Conservation (phyloP, 2,329 filamentous ascomycete species). For the Ceratocystis albifundus region DNA sequence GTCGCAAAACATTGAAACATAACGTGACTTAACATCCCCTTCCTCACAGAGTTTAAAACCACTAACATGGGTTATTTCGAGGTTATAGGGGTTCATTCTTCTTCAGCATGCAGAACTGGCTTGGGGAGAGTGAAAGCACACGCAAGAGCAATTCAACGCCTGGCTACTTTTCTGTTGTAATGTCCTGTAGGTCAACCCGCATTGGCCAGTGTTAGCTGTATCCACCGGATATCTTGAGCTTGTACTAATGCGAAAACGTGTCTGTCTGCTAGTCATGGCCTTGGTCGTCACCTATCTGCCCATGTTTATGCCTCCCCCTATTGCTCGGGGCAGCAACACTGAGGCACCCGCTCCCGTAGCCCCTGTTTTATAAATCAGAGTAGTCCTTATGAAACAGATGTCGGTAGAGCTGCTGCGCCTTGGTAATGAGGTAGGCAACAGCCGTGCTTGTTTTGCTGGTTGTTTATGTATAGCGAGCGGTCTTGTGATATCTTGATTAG, state of each 20-base stretch:
- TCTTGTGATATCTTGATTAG: constrained; percentile 6
- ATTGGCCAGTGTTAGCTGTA: neutral
- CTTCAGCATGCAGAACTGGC: constrained; percentile 64
- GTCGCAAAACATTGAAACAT: neutral
- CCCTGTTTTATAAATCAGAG: constrained; percentile 9
- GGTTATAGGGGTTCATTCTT: constrained; percentile 54
- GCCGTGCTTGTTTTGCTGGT: constrained; percentile 5
- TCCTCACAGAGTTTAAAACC: constrained; percentile 16
- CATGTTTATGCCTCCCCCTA: constrained; percentile 35
- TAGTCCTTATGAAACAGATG: neutral
- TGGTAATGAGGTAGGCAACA: neutral
- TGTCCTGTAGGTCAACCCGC: constrained; percentile 51
- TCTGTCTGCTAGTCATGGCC: constrained; percentile 42
- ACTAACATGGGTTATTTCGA: neutral
- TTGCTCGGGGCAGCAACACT: constrained; percentile 9
- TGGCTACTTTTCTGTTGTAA: constrained; percentile 58
- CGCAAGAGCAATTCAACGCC: constrained; percentile 57
- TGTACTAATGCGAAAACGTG: neutral
- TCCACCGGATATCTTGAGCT: neutral
- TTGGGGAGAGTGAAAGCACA: constrained; percentile 59
- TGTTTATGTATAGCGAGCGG: constrained; percentile 4
- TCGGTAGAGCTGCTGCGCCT: neutral
- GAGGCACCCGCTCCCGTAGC: constrained; percentile 13
- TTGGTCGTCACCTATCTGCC: constrained; percentile 43
- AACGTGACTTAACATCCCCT: neutral